phyloP scores from a whole-genome alignment of 257 asterid species.

The Nicotiana undulata region DNA sequence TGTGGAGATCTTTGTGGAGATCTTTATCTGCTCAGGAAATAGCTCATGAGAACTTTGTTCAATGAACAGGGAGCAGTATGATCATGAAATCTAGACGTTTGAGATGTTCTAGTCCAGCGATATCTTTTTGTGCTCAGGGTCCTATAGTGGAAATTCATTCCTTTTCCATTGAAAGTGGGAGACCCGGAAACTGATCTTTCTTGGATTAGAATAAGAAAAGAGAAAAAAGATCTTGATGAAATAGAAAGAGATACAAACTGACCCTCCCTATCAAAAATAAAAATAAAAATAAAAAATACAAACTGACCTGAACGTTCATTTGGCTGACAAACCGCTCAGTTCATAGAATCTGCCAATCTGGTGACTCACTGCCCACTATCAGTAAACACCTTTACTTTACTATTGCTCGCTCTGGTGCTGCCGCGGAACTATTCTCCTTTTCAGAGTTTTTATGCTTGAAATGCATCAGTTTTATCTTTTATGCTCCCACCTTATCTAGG shows the following conservation, averaged over 20 bases:
- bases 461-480: not conserved
- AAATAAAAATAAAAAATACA: not conserved
- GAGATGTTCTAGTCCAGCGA: not conserved
- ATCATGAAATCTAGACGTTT: not conserved
- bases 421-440: not conserved
- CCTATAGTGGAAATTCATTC: not conserved
- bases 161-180: not conserved
- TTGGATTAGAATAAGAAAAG: not conserved
- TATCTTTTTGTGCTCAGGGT: not conserved
- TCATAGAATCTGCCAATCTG: not conserved
- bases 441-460: not conserved
- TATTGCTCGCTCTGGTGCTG: not conserved
- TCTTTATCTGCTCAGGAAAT: not conserved
- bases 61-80: not conserved
- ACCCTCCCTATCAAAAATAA: not conserved
- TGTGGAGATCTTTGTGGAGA: not conserved
- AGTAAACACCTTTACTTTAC: not conserved
- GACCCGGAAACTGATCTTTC: not conserved
- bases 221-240: not conserved
- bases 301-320: not conserved
- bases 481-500: not conserved
- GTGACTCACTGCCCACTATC: not conserved
- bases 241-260: not conserved
- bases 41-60: not conserved
- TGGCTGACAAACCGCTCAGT: not conserved